A percentile compares a stretch with the other conserved stretches of the same genome.
phyloP scores from a whole-genome alignment of 306 rosid genomes.

The Adenanthera pavonina region DNA sequence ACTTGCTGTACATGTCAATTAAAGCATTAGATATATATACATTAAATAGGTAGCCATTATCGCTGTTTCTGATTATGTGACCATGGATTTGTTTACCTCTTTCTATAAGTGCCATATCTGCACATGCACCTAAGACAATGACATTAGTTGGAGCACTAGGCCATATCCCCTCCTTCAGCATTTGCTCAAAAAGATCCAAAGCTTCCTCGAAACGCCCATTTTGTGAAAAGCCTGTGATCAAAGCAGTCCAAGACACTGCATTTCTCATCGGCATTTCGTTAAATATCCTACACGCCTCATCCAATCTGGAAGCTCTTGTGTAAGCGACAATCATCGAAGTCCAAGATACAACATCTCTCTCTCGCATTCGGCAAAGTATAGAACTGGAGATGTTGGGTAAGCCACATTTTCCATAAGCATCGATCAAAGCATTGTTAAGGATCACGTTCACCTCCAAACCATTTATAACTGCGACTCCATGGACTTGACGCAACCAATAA shows the following conservation, averaged over 20 bases:
- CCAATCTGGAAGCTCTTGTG: slow-evolving; percentile 44
- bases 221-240: slow-evolving; percentile 52
- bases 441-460: slow-evolving; percentile 53
- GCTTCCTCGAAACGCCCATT: slow-evolving; percentile 50
- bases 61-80: slow-evolving; percentile 46
- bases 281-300: slow-evolving; percentile 54
- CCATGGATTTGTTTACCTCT: slow-evolving; percentile 68
- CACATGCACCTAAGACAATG: slow-evolving; percentile 62
- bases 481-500: slow-evolving; percentile 56
- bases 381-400: slow-evolving; percentile 42
- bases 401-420: slow-evolving; percentile 73
- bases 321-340: slow-evolving; percentile 8
- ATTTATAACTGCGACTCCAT: slow-evolving; percentile 56
- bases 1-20: slow-evolving; percentile 65
- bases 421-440: slow-evolving; percentile 55
- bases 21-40: slow-evolving; percentile 57
- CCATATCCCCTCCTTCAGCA: slow-evolving; percentile 49
- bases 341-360: slow-evolving; percentile 34
- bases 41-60: slow-evolving; percentile 44
- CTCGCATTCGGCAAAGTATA: slow-evolving; percentile 53
- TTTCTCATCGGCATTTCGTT: slow-evolving; percentile 56
- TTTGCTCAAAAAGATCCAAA: slow-evolving; percentile 50
- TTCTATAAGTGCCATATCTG: slow-evolving; percentile 50
- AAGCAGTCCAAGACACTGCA: slow-evolving; percentile 65
- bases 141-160: slow-evolving; percentile 59